Evolutionary conservation across 371 early-diverging fungal genomes (phyloP).

Genomic region (Sporodiniella umbellata): DNA sequence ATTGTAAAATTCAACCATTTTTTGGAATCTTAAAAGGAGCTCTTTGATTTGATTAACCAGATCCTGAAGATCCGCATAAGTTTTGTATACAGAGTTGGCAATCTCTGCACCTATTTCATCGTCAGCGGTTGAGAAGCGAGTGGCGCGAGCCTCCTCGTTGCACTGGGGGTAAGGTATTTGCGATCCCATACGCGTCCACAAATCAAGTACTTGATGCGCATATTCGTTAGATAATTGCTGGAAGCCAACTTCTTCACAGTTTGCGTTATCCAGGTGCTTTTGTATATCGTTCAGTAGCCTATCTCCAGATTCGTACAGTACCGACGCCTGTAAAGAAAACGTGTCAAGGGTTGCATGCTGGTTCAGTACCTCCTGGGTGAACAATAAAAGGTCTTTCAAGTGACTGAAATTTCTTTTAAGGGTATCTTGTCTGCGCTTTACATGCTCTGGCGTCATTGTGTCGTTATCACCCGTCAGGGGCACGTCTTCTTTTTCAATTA

Average conservation of each 20-base stretch:
- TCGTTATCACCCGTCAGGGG: not conserved
- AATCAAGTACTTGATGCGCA: slow-evolving; percentile 7
- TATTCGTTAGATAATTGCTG: slow-evolving; percentile 8
- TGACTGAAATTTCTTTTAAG: slow-evolving; percentile 19
- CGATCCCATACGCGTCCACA: slow-evolving; percentile 22
- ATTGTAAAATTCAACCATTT: not conserved
- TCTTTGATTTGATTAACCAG: slow-evolving; percentile 15
- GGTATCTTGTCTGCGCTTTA: slow-evolving; percentile 29
- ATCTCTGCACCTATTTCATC: slow-evolving; percentile 28
- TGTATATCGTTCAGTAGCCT: slow-evolving; percentile 7
- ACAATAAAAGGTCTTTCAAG: slow-evolving; percentile 14
- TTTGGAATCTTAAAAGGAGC: slow-evolving; percentile 4
- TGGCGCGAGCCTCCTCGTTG: slow-evolving; percentile 27
- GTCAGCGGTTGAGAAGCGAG: slow-evolving; percentile 25
- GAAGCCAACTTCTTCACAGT: not conserved
- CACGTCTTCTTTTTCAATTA: not conserved
- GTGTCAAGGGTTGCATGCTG: slow-evolving; percentile 19
- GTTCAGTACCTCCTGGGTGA: slow-evolving; percentile 18
- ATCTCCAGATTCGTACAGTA: slow-evolving; percentile 2
- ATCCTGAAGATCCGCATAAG: slow-evolving; percentile 23
- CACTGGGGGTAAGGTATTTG: slow-evolving; percentile 29
- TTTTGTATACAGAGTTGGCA: slow-evolving; percentile 12
- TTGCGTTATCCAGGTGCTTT: slow-evolving; percentile 4
- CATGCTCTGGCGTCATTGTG: slow-evolving; percentile 18
- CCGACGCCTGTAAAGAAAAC: slow-evolving; percentile 10